Evolutionary conservation across 1,139 yeast genomes (phyloP).

Genomic region (Hanseniaspora sp.): DNA sequence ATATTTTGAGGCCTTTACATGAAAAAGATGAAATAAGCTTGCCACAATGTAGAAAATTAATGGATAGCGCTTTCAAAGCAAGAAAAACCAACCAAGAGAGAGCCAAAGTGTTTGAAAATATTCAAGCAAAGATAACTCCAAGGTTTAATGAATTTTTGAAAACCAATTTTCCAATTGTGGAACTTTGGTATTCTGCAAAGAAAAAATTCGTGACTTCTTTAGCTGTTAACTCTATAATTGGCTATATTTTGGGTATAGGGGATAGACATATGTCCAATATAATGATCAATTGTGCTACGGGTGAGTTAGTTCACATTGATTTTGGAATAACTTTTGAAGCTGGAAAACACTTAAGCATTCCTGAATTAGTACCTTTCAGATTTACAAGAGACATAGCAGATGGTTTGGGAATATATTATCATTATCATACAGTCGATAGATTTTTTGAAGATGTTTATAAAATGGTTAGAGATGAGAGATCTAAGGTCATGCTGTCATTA

Average conservation of each 20-base stretch:
- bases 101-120: slow-evolving; percentile 39
- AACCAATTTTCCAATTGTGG: slow-evolving; percentile 53
- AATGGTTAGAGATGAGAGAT: slow-evolving; percentile 54
- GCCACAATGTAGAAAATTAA: slow-evolving; percentile 51
- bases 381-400: slow-evolving; percentile 83
- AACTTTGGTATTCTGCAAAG: slow-evolving; percentile 61
- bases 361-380: slow-evolving; percentile 90
- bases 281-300: slow-evolving; percentile 61
- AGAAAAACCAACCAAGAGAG: slow-evolving; percentile 38
- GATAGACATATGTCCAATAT: slow-evolving; percentile 92
- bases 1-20: slow-evolving; percentile 54
- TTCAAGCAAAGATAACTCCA: slow-evolving; percentile 51
- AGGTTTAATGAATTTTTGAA: slow-evolving; percentile 61
- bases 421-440: slow-evolving; percentile 59
- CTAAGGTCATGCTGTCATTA: slow-evolving; percentile 65
- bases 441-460: slow-evolving; percentile 65
- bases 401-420: slow-evolving; percentile 81
- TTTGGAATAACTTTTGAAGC: slow-evolving; percentile 93
- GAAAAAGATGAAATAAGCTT: slow-evolving; percentile 39
- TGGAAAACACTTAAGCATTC: slow-evolving; percentile 71
- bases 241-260: slow-evolving; percentile 80
- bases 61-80: slow-evolving; percentile 44
- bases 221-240: slow-evolving; percentile 78
- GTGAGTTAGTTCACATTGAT: slow-evolving; percentile 93
- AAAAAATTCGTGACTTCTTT: slow-evolving; percentile 63